A percentile compares a stretch with the other conserved stretches of the same genome.
phyloP scores from a whole-genome alignment of 2,329 filamentous ascomycete species.

The Verruconis gallopava region DNA sequence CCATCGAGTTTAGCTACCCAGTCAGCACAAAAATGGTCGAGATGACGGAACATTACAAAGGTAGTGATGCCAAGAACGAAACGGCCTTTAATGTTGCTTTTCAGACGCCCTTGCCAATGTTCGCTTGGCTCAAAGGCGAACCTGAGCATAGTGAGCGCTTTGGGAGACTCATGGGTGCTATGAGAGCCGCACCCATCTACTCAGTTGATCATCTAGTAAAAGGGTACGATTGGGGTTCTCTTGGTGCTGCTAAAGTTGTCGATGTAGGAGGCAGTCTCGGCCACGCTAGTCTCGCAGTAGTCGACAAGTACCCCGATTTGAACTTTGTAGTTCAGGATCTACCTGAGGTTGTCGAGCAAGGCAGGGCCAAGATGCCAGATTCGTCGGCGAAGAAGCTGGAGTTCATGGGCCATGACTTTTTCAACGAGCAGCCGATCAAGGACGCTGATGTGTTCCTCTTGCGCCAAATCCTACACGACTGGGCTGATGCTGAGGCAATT shows the following conservation, averaged over 20 bases:
- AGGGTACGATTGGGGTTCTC: constrained; percentile 4
- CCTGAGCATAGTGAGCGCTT: constrained; percentile 5
- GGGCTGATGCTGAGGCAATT: constrained; percentile 18
- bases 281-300: constrained; percentile 4
- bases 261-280: constrained; percentile 7
- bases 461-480: constrained; percentile 22
- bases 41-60: constrained; percentile 1
- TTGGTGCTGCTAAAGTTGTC: constrained; percentile 6
- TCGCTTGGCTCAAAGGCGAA: constrained; percentile 3
- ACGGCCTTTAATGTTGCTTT: constrained; percentile 9
- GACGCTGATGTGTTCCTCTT: constrained; percentile 23
- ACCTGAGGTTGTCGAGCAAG: constrained; percentile 1
- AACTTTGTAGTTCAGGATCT: constrained; percentile 11
- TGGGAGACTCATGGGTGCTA: constrained; percentile 2
- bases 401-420: constrained; percentile 16
- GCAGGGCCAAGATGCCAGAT: neutral
- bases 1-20: neutral
- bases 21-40: constrained; percentile 1
- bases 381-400: neutral
- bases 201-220: neutral
- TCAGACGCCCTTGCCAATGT: constrained; percentile 5
- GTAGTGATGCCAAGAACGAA: neutral
- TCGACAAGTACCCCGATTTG: constrained; percentile 1
- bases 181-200: neutral
- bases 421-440: constrained; percentile 18